These are phyloP conservation scores for Beauveria caledonica DNA, from an alignment of 2,329 filamentous ascomycete species.

Conservation along the genomic window DNA sequence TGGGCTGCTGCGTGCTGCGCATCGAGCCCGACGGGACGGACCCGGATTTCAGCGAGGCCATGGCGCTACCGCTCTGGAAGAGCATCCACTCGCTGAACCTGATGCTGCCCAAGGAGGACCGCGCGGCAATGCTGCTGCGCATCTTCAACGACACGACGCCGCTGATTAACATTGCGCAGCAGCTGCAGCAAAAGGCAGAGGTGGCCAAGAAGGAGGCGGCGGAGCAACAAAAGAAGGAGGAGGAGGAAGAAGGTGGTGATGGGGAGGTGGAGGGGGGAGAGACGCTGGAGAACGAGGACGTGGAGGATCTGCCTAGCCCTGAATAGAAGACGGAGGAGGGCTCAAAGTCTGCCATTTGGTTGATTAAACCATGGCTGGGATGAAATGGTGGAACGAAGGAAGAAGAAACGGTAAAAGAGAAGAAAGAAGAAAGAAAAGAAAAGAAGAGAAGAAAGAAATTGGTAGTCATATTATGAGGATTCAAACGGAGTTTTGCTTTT, in stretches of 20 bases:
- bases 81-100: slow-evolving; percentile 87
- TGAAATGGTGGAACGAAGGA: not conserved
- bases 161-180: slow-evolving; percentile 57
- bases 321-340: slow-evolving; percentile 18
- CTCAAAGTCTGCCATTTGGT: not conserved
- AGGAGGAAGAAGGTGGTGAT: slow-evolving; percentile 9
- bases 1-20: slow-evolving; percentile 87
- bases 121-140: slow-evolving; percentile 81
- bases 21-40: slow-evolving; percentile 66
- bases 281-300: slow-evolving; percentile 12
- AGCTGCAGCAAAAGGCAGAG: slow-evolving; percentile 21
- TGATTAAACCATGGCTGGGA: slow-evolving; percentile 1
- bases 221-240: slow-evolving; percentile 13
- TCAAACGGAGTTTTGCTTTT: not conserved
- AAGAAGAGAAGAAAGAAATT: slow-evolving; percentile 7
- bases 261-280: not conserved
- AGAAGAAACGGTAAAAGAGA: slow-evolving; percentile 14
- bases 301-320: slow-evolving; percentile 31
- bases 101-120: slow-evolving; percentile 97
- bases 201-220: slow-evolving; percentile 16
- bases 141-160: slow-evolving; percentile 86
- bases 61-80: slow-evolving; percentile 91
- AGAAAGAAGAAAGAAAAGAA: slow-evolving; percentile 4
- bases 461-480: not conserved
- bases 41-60: slow-evolving; percentile 57